Base-by-base conservation (phyloP, 345 rosid genomes). In the Citrus australasica region DNA sequence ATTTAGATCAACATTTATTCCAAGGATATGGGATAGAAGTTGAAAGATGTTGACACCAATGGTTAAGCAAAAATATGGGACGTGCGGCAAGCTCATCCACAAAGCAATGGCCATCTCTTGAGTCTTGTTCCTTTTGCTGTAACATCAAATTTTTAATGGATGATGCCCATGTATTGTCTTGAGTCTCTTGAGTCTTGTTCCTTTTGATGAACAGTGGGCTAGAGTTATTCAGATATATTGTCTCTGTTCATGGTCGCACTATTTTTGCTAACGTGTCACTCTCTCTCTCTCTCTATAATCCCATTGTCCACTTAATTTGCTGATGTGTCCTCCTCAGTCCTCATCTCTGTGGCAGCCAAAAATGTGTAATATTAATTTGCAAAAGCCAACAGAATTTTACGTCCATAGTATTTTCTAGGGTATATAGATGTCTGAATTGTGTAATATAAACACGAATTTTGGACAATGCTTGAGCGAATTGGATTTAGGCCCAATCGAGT, bases 1-100 rank as follows among this genome's bases (percentile, higher is more conserved):
- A 28, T 14, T 14, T 1, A 62, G 17, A 25, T 27, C 13, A 61
- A 11, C 25, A 60, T 24, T 4, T 13, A 13, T 27, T 28, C 4
- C 14, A 0, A 11, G 16, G 2, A 27, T 62, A 9, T 30, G 17
- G 0, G 35, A 64, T 64, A 17, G 21, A 17, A 10, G 27, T 55
- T 33, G 11, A 58, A 8, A 59, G 55, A 37, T 32, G 40, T 2
- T 35, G 55, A 37, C 55, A 14, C 19, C 68, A 38, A 61, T 38
- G 56, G 55, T 8, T 0, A 28, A 46, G 71, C 51, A 25, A 53
- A 53, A 53, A 17, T 13, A 53, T 17, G 5, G 58, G 58, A n/a
- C 0, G 51, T 46, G 51, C 55, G 83, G 80, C 85, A 62, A 37
- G 5, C 85, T 80, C 83, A 64, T 80, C 85, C 73, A 71, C 51